Evolutionary conservation across 2,329 filamentous ascomycete species (phyloP).

Genomic region (Amesomyces nigricolor): DNA sequence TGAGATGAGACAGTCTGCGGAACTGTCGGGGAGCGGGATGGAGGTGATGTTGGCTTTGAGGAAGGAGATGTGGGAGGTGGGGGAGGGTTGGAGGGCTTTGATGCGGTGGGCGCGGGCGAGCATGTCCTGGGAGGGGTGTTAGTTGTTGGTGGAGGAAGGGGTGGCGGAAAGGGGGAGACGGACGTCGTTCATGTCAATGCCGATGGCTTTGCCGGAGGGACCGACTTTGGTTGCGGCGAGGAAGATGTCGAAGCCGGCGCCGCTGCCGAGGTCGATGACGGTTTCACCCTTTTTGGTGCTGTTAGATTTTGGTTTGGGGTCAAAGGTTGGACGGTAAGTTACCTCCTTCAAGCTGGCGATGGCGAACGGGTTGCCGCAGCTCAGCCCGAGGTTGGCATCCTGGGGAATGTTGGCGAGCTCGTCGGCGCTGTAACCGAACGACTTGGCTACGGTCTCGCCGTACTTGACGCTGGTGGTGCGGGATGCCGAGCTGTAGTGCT

Average conservation of each 20-base stretch:
- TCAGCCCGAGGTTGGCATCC: conserved; percentile 47
- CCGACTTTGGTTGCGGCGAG: conserved; percentile 48
- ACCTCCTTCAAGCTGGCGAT: conserved; percentile 38
- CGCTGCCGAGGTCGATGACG: conserved; percentile 52
- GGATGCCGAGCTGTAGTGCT: conserved; percentile 34
- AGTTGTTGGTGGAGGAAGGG: not conserved
- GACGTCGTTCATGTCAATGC: conserved; percentile 56
- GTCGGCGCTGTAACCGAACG: conserved; percentile 48
- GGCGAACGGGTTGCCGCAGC: conserved; percentile 50
- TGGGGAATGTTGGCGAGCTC: conserved; percentile 43
- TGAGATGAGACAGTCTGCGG: conserved; percentile 52
- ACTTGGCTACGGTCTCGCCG: conserved; percentile 40
- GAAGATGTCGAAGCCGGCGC: conserved; percentile 55
- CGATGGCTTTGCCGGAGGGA: conserved; percentile 43
- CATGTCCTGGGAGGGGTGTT: conserved; percentile 43
- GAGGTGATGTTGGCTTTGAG: conserved; percentile 46
- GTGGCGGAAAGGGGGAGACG: not conserved
- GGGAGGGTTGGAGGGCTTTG: conserved; percentile 27
- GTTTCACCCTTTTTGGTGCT: conserved; percentile 43
- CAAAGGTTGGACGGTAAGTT: not conserved
- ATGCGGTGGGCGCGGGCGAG: conserved; percentile 44
- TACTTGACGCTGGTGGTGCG: conserved; percentile 30
- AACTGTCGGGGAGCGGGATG: conserved; percentile 39
- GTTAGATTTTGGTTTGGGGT: not conserved
- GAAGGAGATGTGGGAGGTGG: conserved; percentile 45